phyloP scores from a whole-genome alignment of 139 green algal species.

The Haematococcus lacustris region DNA sequence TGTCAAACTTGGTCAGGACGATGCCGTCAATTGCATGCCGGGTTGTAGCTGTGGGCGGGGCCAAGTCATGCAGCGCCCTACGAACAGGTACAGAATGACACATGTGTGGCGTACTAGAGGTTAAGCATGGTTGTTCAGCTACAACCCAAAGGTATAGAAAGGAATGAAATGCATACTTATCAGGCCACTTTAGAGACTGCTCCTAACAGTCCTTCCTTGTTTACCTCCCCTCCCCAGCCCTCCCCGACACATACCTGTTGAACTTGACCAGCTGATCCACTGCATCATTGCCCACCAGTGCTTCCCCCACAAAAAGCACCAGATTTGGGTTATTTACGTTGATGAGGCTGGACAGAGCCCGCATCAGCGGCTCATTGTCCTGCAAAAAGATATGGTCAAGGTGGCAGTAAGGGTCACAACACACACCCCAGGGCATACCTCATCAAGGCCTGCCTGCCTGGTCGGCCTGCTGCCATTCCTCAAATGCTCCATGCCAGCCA shows the following conservation, averaged over 20 bases:
- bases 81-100: too few species aligned
- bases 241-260: constrained; percentile 57
- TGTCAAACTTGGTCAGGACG: constrained; percentile 97
- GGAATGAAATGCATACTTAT: too few species aligned
- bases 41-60: constrained; percentile 8
- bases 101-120: too few species aligned
- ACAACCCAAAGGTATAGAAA: too few species aligned
- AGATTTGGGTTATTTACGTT: constrained; percentile 89
- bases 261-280: constrained; percentile 99
- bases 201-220: too few species aligned
- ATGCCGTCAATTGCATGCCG: constrained; percentile 75
- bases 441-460: background rate
- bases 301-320: constrained; percentile 98
- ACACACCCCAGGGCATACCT: too few species aligned
- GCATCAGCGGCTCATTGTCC: constrained; percentile 99
- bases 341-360: constrained; percentile 79
- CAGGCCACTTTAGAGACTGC: too few species aligned
- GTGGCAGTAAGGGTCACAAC: too few species aligned
- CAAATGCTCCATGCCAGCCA: background rate
- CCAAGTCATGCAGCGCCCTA: constrained; percentile 30
- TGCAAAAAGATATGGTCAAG: constrained; percentile 34
- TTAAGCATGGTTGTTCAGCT: too few species aligned
- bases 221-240: too few species aligned
- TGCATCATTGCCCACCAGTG: constrained; percentile 96
- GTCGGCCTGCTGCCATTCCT: background rate